A percentile compares a stretch with the other conserved stretches of the same genome.
These are phyloP conservation scores for Selaginella moellendorffii DNA, from an alignment of 75 land plant species.

Conservation along the genomic window DNA sequence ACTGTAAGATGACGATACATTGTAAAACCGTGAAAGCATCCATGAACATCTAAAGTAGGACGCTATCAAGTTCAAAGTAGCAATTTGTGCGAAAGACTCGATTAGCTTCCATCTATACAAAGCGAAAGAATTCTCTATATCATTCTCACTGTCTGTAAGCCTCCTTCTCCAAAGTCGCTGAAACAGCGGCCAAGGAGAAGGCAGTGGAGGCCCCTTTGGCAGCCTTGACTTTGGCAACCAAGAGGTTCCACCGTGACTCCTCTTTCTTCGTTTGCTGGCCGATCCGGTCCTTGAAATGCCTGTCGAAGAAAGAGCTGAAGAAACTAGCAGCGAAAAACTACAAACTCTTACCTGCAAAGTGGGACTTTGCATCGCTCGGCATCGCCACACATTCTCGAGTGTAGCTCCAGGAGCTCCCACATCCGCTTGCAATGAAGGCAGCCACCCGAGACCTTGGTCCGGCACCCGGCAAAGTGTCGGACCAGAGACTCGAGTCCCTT, in stretches of 20 bases:
- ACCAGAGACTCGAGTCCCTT: conserved; percentile 70
- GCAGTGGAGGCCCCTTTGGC: conserved; percentile 35
- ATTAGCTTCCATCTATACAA: too few relatives aligned
- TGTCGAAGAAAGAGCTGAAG: conserved; percentile 13
- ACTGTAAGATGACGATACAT: too few relatives aligned
- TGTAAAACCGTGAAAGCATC: too few relatives aligned
- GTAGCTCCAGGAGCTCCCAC: conserved; percentile 95
- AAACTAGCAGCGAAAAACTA: not conserved
- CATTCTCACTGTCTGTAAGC: not conserved
- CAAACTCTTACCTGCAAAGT: conserved; percentile 50
- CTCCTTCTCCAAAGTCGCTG: conserved; percentile 22
- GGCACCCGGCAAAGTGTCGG: conserved; percentile 70
- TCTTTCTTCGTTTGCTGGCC: conserved; percentile 62
- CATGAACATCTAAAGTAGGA: too few relatives aligned
- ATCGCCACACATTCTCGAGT: conserved; percentile 52
- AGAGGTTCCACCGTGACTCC: conserved; percentile 59
- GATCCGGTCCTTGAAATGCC: conserved; percentile 72
- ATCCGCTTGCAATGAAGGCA: conserved; percentile 84
- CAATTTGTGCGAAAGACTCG: too few relatives aligned
- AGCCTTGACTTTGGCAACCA: conserved; percentile 52
- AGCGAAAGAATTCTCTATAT: too few relatives aligned
- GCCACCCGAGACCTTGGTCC: conserved; percentile 57
- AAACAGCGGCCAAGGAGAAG: conserved; percentile 34
- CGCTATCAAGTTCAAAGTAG: too few relatives aligned
- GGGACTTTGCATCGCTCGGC: conserved; percentile 68